phyloP scores from a whole-genome alignment of 2,329 filamentous ascomycete genomes.

The Penicillium sp. region DNA sequence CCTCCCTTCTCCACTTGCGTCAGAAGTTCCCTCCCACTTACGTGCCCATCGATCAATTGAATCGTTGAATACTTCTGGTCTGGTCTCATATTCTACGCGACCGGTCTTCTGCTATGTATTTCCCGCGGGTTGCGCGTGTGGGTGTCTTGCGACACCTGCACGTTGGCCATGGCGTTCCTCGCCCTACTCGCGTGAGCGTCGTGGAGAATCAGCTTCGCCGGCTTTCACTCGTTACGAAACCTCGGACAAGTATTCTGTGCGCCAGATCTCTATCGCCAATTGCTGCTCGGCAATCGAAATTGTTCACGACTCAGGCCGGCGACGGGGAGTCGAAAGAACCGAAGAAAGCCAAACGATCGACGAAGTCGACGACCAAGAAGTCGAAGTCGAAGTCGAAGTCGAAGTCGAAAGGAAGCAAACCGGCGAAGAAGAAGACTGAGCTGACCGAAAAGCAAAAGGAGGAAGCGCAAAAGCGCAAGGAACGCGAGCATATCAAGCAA shows the following conservation, averaged over 20 bases:
- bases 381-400: slow-evolving; percentile 30
- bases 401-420: slow-evolving; percentile 22
- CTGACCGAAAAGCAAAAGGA: slow-evolving; percentile 23
- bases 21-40: slow-evolving; percentile 14
- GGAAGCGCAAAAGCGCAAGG: slow-evolving; percentile 27
- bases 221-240: slow-evolving; percentile 20
- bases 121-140: slow-evolving; percentile 29
- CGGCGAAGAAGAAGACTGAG: slow-evolving; percentile 13
- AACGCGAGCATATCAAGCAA: slow-evolving; percentile 27
- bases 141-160: slow-evolving; percentile 29
- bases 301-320: slow-evolving; percentile 22
- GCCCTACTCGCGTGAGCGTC: slow-evolving; percentile 24
- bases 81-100: too few species aligned
- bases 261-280: slow-evolving; percentile 10
- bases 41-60: slow-evolving; percentile 2
- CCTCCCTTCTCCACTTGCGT: slow-evolving; percentile 30
- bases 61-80: too few species aligned
- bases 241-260: slow-evolving; percentile 11
- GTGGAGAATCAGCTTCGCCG: slow-evolving; percentile 26
- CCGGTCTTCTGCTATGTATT: slow-evolving; percentile 25
- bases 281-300: slow-evolving; percentile 15
- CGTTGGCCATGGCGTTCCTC: slow-evolving; percentile 21
- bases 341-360: slow-evolving; percentile 15
- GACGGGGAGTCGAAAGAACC: slow-evolving; percentile 30
- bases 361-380: slow-evolving; percentile 16